A percentile compares a stretch with the other conserved stretches of the same genome.
phyloP scores from a whole-genome alignment of 306 rosid species.

The Inga oerstediana region DNA sequence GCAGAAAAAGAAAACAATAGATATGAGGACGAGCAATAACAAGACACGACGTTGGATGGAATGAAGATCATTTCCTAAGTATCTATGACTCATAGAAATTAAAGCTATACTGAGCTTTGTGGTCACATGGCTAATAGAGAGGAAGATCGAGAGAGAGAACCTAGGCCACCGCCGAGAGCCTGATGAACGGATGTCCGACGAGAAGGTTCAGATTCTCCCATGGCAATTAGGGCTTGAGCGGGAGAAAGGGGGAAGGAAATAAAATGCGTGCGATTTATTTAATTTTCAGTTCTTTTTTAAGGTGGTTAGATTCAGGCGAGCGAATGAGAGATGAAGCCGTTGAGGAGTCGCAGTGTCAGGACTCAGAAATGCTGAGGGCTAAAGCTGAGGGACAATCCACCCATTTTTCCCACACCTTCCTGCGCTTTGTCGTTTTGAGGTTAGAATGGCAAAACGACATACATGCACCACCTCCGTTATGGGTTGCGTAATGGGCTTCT shows the following conservation, averaged over 20 bases:
- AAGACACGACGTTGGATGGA: not conserved
- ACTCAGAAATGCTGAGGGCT: not conserved
- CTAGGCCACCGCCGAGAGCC: constrained; percentile 78
- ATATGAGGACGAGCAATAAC: not conserved
- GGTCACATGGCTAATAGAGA: constrained; percentile 7
- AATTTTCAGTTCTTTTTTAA: not conserved
- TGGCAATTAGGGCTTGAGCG: constrained; percentile 54
- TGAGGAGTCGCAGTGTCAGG: not conserved
- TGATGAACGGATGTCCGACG: constrained; percentile 70
- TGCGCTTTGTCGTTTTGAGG: not conserved
- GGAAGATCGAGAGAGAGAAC: constrained; percentile 44
- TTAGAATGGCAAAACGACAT: not conserved
- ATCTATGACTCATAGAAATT: constrained; percentile 21
- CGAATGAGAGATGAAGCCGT: not conserved
- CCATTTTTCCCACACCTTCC: not conserved
- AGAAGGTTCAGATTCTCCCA: constrained; percentile 63
- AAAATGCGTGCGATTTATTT: not conserved
- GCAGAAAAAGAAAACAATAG: too few relatives aligned
- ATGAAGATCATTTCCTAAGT: constrained; percentile 20
- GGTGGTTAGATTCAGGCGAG: not conserved
- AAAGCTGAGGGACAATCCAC: not conserved
- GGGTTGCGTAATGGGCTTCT: not conserved
- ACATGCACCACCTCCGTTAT: not conserved
- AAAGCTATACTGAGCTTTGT: not conserved
- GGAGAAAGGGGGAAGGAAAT: not conserved